These are phyloP conservation scores for Ophiostoma sp. DNA, from an alignment of 2,329 filamentous ascomycete genomes.

Conservation along the genomic window DNA sequence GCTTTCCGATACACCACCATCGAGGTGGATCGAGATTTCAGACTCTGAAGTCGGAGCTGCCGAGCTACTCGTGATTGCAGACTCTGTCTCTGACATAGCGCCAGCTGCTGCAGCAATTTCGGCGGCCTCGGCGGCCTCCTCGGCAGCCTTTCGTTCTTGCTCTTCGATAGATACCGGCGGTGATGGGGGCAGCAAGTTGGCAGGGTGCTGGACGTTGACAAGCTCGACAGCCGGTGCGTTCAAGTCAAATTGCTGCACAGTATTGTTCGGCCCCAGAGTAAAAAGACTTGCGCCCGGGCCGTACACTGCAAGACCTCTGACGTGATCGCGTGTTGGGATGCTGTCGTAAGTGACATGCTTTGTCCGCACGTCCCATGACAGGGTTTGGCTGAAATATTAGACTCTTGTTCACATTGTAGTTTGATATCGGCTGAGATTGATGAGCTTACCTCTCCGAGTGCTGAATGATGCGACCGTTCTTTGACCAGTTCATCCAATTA, in stretches of 20 bases:
- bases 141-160: slow-evolving; percentile 39
- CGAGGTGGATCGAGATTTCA: slow-evolving; percentile 51
- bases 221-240: slow-evolving; percentile 77
- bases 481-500: slow-evolving; percentile 98
- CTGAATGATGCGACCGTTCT: slow-evolving; percentile 93
- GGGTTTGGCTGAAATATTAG: slow-evolving; percentile 58
- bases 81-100: slow-evolving; percentile 13
- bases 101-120: slow-evolving; percentile 30
- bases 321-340: slow-evolving; percentile 76
- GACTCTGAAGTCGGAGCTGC: slow-evolving; percentile 48
- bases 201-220: slow-evolving; percentile 79
- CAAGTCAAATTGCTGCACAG: slow-evolving; percentile 90
- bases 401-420: neutral
- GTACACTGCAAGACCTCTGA: slow-evolving; percentile 79
- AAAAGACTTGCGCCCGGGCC: slow-evolving; percentile 89
- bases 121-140: slow-evolving; percentile 33
- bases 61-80: slow-evolving; percentile 1
- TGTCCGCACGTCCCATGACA: slow-evolving; percentile 96
- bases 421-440: neutral
- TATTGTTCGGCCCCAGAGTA: slow-evolving; percentile 80
- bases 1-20: slow-evolving; percentile 60
- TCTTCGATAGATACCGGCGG: slow-evolving; percentile 78
- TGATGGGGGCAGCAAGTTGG: slow-evolving; percentile 70
- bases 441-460: slow-evolving; percentile 58
- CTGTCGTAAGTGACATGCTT: slow-evolving; percentile 89